Conservation (phyloP, 1,284 basidiomycete genomes). For the Melampsora americana region DNA sequence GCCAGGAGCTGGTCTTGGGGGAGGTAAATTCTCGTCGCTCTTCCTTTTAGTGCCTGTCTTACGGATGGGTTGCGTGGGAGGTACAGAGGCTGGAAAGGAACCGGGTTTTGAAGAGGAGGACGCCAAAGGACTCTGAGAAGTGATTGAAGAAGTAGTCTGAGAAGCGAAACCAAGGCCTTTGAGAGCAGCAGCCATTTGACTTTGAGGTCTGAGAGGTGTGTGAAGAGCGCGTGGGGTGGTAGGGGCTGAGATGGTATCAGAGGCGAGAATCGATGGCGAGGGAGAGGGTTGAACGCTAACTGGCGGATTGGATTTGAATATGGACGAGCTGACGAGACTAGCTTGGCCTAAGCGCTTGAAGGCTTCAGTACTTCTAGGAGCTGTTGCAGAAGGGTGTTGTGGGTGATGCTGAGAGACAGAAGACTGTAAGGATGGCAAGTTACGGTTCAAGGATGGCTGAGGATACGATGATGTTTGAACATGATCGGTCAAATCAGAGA, state of each 20-base stretch:
- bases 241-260: not conserved
- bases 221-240: not conserved
- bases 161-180: constrained; percentile 25
- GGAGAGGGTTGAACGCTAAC: constrained; percentile 7
- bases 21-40: constrained; percentile 38
- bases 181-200: constrained; percentile 43
- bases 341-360: constrained; percentile 41
- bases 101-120: not conserved
- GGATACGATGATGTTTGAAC: no score
- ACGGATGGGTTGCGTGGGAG: not conserved
- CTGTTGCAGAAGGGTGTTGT: constrained; percentile 31
- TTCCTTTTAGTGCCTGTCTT: constrained; percentile 31
- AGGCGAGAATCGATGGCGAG: not conserved
- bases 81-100: not conserved
- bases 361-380: constrained; percentile 41
- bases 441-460: no score
- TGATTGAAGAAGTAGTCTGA: constrained; percentile 6
- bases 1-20: constrained; percentile 28
- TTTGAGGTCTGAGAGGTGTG: constrained; percentile 23
- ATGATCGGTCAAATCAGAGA: no score
- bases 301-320: constrained; percentile 39
- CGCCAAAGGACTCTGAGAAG: not conserved
- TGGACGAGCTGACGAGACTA: constrained; percentile 32
- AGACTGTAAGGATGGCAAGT: not conserved
- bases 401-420: not conserved